Conservation (phyloP, 768 basidiomycete species). For the Suillus alpinus region DNA sequence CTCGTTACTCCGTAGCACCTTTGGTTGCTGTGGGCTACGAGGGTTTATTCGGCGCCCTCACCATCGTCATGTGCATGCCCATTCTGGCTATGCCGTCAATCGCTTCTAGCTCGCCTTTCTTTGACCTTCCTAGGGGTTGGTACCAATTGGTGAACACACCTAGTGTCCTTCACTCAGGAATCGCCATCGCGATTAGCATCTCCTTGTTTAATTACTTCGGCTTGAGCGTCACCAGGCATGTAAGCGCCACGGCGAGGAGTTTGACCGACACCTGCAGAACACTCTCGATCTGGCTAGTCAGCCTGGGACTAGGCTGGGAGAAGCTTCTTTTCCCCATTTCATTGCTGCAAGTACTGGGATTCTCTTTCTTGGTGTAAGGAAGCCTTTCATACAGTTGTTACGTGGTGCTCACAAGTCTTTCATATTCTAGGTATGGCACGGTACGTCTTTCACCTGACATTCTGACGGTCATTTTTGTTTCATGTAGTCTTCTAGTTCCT, state of each 20-base stretch:
- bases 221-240: conserved; percentile 86
- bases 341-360: conserved; percentile 79
- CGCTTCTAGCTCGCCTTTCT: conserved; percentile 63
- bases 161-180: conserved; percentile 59
- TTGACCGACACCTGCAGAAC: conserved; percentile 95
- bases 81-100: conserved; percentile 71
- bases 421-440: conserved; percentile 71
- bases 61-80: conserved; percentile 77
- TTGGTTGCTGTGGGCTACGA: conserved; percentile 93
- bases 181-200: conserved; percentile 76
- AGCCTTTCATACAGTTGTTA: conserved; percentile 11
- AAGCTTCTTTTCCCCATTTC: conserved; percentile 77
- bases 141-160: conserved; percentile 82
- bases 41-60: conserved; percentile 85
- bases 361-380: conserved; percentile 85
- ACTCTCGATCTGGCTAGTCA: conserved; percentile 92
- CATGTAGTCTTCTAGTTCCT: conserved; percentile 54
- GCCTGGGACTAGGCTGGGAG: conserved; percentile 90
- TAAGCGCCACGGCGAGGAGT: conserved; percentile 89
- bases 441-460: conserved; percentile 37
- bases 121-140: conserved; percentile 90
- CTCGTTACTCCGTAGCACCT: conserved; percentile 80
- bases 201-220: conserved; percentile 88
- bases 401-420: conserved; percentile 8
- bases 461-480: conserved; percentile 1